Evolutionary conservation across 805 yeast species (phyloP), one percentile per base, ranked within the genome.

Genomic region (Jamesozyma piceae): DNA sequence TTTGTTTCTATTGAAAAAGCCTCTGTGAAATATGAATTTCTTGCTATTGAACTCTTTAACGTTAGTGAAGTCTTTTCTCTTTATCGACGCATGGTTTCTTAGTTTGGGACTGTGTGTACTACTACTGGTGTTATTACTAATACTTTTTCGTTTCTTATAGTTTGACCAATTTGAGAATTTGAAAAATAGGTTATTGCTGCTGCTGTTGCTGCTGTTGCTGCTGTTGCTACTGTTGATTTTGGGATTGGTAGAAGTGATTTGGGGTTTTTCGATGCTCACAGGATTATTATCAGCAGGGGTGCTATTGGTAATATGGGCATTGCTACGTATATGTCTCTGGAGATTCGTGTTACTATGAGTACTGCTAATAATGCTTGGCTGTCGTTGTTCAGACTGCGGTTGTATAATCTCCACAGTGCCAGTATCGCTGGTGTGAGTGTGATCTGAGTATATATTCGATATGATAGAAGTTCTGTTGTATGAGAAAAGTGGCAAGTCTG

Each of bases 1-100:
- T 9, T 29, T 39, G 19, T 41, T 35, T 37, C 54, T 47, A 15
- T 36, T 47, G 34, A 52, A 50, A 37, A 58, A 58, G 5, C 63
- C 63, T 28, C 47, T 52, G 37, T 58, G 63, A 31, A 58, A 58
- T 28, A 58, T 47, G 32, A 52, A 53, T 8, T 11, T 21, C 24
- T 35, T 48, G 20, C 43, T 38, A 14, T 44, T 39, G 14, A 44
- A 27, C 42, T 57, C 62, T n/a, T 40, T 37, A 11, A 36, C 45
- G 24, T 42, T 52, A 5, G 61, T 53, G 30, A 52, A 56, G 44
- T 57, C 60, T 14, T 44, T 51, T 27, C 60, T 50, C 24, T 41
- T 49, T 5, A 30, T n/a, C 5, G 33, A 30, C n/a, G n/a, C n/a
- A n/a, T n/a, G n/a, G n/a, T n/a, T n/a, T n/a, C n/a, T n/a, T n/a